These are phyloP conservation scores for Globisporangium canariense DNA, from an alignment of 352 stramenopile genomes.

Conservation along the genomic window DNA sequence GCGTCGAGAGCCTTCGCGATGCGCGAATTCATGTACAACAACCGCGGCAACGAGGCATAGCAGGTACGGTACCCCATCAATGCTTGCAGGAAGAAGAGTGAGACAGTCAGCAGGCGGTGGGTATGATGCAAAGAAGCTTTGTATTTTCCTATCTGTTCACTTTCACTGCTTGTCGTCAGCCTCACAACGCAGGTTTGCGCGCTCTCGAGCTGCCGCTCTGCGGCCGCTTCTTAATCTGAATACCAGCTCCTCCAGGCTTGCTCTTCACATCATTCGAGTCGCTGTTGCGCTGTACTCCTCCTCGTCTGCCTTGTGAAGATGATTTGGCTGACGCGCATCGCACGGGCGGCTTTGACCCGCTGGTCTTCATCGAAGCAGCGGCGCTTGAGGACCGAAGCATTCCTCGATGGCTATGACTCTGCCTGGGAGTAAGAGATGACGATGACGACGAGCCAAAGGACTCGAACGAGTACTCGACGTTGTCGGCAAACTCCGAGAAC, in stretches of 20 bases:
- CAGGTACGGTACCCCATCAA: background rate
- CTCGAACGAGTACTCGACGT: constrained; percentile 12
- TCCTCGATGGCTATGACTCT: constrained; percentile 11
- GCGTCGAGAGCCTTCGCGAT: background rate
- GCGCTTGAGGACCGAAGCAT: constrained; percentile 9
- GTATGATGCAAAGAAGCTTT: background rate
- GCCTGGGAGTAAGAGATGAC: background rate
- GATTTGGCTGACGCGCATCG: constrained; percentile 28
- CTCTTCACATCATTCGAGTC: background rate
- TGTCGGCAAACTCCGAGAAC: constrained; percentile 42
- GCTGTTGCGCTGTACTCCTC: background rate
- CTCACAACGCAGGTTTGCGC: constrained; percentile 1
- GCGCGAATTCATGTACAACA: constrained; percentile 11
- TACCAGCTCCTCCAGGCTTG: background rate
- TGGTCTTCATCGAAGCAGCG: background rate
- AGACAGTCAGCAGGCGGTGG: background rate
- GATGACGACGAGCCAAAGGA: background rate
- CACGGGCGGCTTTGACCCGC: background rate
- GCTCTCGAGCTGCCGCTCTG: constrained; percentile 2
- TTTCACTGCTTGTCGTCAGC: background rate
- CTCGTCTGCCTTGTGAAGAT: background rate
- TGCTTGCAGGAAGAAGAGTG: background rate
- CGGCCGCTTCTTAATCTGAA: background rate
- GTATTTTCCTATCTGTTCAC: background rate
- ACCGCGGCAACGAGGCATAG: constrained; percentile 14